Evolutionary conservation across 139 green algal species (phyloP), one percentile per base, ranked within the genome.

Genomic region (Coelastrella sp.): DNA sequence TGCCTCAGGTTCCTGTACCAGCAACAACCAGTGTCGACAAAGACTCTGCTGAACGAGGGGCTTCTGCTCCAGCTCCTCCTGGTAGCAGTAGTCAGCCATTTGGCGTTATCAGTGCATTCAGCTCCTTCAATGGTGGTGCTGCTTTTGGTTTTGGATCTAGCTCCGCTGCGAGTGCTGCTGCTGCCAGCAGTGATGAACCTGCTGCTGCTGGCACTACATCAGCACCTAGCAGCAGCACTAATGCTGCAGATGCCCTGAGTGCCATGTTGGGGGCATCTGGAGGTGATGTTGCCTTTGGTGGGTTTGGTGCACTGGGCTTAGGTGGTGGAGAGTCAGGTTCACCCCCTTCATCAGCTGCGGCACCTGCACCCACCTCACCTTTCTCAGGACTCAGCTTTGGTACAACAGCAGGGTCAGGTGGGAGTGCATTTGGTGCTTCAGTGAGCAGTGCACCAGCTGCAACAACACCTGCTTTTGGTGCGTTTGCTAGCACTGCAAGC

Each of bases 301-400:
- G 75, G 8, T 72, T 82, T 72, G 75, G 75, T 25, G 75, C 75
- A 1, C 53, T 82, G 75, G 75, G 75, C 11, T 32, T 82, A 3
- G 75, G 75, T 38, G 75, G 53, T 6, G 75, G 48, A 17, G 41
- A 59, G n/a, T 30, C 60, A 63, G 45, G 57, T n/a, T 7, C 53
- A 21, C 45, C n/a, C 34, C 37, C 76, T 59, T 35, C 76, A 57
- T 35, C 76, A 37, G 51, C 25, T 68, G 50, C 50, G 23, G 71
- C 43, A 38, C 19, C 41, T 19, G 40, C 68, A 25, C 37, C 37
- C 0, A 17, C 68, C 57, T 69, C 37, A 27, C 30, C 71, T 38
- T 38, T 60, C 23, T 37, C 71, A 25, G 48, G 48, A 11, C 48
- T 64, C 53, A 27, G 21, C 2, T 71, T 83, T 83, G 53, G 53